Evolutionary conservation across 805 yeast genomes (phyloP), one percentile per base, ranked within the genome.

Genomic region (Pichia paraexigua): DNA sequence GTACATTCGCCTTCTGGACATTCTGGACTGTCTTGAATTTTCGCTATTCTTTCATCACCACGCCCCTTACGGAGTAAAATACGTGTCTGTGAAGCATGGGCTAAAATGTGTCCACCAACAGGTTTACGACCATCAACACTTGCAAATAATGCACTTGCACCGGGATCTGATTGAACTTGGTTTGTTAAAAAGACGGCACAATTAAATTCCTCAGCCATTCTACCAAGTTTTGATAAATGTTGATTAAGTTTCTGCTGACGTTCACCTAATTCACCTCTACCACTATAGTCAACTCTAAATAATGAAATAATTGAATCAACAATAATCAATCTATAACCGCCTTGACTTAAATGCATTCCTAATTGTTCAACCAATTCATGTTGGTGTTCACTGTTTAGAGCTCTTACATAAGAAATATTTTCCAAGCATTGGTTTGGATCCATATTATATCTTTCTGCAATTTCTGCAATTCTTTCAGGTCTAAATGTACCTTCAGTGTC

Each of bases 51-150:
- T 58, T 85, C 89, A 54, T 85, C 91, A 7, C 83, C 91, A 58
- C 89, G 75, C 27, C 91, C 92, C 63, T 85, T 85, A 58, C 87
- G 60, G 56, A 85, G 73, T 21, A 85, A 70, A 39, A 86, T 77
- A 66, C 94, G 73, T 0, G 94, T 85, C 12, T 90, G 89, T 17
- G 89, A 83, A 6, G 89, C 86, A 68, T 85, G 91, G 1, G 90
- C 92, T 57, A 86, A 71, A 53, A 86, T 85, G 63, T 86, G 90
- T 1, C 94, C 94, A 22, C 94, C 92, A 56, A 85, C 83, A 54
- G 94, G 92, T 64, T 86, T 86, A 59, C 89, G 78, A 8, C 92
- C 91, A 67, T 86, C 92, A 10, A 89, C 90, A 48, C 87, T 76
- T 30, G 85, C 89, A 77, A 86, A 85, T 22, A 82, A 70, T 0